Evolutionary conservation across 768 basidiomycete genomes (phyloP), one percentile per base, ranked within the genome.

Genomic region (Boletus rubroflammeus): DNA sequence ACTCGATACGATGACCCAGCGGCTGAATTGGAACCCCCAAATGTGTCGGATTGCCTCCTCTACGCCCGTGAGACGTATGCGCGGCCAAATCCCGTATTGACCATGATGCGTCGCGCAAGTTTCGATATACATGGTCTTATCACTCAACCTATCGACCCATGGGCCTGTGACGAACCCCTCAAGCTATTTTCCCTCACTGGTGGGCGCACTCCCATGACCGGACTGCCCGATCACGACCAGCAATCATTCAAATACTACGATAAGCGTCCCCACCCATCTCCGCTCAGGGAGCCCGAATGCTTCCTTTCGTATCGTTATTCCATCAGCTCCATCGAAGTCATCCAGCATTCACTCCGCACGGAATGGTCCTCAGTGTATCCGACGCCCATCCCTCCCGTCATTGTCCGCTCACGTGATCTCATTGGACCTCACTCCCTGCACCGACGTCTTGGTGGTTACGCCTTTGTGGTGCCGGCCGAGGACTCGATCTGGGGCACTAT

Each of bases 381-480:
- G 6, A 0, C 34, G 1, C 68, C 67, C 3, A 59, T 68, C 5
- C 69, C 64, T 0, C 49, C 55, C 6, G 44, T 68, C 25, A 53
- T 70, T 6, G 25, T 69, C 38, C 59, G 58, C 8, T 9, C 19
- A 3, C 13, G 11, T 14, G 69, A 68, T 34, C 13, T 65, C 43
- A 1, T 67, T 3, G 57, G 47, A n/a, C 46, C 47, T 1, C 21
- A n/a, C 17, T 0, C 11, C 15, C 32, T 68, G 13, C 4, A 0
- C 10, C 49, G 26, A 39, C 48, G 56, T 23, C 3, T 6, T 26
- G 19, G 58, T 40, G 57, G 59, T 10, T 50, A 10, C 1, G 55
- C 56, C 3, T 56, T 31, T 15, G 21, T 62, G 34, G 11, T 56
- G 13, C 64, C 59, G 3, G 21, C 35, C 21, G 29, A 35, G 0